Percentiles rank a stretch among this genome's conserved stretches.
These are phyloP conservation scores for Trichoderma asperelloides DNA, from an alignment of 495 filamentous ascomycete genomes.

Conservation along the genomic window DNA sequence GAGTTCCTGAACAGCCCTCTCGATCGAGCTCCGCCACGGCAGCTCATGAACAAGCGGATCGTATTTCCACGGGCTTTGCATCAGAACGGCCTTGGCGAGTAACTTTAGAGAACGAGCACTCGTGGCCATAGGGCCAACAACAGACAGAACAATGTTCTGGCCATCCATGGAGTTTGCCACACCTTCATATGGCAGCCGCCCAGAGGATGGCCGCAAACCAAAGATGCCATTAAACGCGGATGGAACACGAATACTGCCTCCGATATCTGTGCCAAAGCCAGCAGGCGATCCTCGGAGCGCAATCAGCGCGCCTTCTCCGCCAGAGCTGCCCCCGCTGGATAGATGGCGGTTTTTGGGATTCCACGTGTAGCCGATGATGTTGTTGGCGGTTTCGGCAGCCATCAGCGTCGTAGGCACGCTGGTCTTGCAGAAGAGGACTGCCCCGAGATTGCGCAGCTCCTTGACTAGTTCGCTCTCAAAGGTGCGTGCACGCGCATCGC, in stretches of 20 bases:
- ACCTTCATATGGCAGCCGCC: slow-evolving; percentile 42
- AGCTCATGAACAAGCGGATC: slow-evolving; percentile 13
- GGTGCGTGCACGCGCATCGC: slow-evolving; percentile 30
- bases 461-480: slow-evolving; percentile 47
- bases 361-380: slow-evolving; percentile 54
- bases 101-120: slow-evolving; percentile 23
- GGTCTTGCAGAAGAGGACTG: slow-evolving; percentile 79
- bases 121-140: slow-evolving; percentile 18
- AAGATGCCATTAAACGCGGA: slow-evolving; percentile 51
- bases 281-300: slow-evolving; percentile 32
- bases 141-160: slow-evolving; percentile 24
- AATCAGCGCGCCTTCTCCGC: slow-evolving; percentile 48
- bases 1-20: background rate
- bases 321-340: slow-evolving; percentile 54
- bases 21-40: background rate
- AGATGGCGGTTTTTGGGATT: slow-evolving; percentile 53
- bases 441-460: slow-evolving; percentile 36
- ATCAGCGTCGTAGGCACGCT: slow-evolving; percentile 49
- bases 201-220: slow-evolving; percentile 48
- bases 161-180: slow-evolving; percentile 27
- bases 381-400: slow-evolving; percentile 47
- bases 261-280: slow-evolving; percentile 59
- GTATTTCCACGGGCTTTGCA: slow-evolving; percentile 19
- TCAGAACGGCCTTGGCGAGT: slow-evolving; percentile 22
- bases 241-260: slow-evolving; percentile 55